Evolutionary conservation across 306 rosid species (phyloP), one percentile per base, ranked within the genome.

Genomic region (Prunus padus): DNA sequence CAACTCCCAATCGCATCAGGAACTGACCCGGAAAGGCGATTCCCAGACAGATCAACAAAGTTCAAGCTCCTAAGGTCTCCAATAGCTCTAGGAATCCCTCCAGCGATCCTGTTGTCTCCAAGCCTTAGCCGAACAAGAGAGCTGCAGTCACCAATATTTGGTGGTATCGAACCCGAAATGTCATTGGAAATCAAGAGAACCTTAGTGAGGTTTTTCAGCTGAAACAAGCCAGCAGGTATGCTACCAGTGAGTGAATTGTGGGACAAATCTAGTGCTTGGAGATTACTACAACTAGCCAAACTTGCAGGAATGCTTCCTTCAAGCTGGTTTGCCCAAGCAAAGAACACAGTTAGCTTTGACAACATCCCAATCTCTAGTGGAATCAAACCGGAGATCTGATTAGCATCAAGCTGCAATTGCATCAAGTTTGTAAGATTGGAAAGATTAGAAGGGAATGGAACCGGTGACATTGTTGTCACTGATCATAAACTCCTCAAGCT

Each of bases 261-360:
- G 9, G 99, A 96, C 86, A 96, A 87, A 64, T 96, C 99, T 1
- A 96, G 72, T 5, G 96, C 89, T 80, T 90, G 83, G 1, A 96
- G 92, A 69, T 80, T 87, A 25, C 82, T 81, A 52, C 95, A 92
- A 71, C 81, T 84, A 23, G 83, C 88, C 79, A 96, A 82, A 83
- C 78, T 72, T 0, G 82, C 81, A 74, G 99, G 98, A 79, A 96
- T 86, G 75, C 96, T 90, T 84, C 99, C 99, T 84, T 92, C 89
- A 26, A 96, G 97, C 76, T 90, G 93, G 84, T 96, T 96, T 76
- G 87, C 84, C 99, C 99, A 96, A 63, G 97, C 97, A 6, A 92
- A 88, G 76, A 96, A 88, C 77, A 96, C 92, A 10, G 59, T 44
- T 13, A 96, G 87, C 78, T 85, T 89, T 9, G 88, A 77, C 76